Conservation (phyloP, 495 filamentous ascomycete genomes). For the Hypoxylon fuscum region DNA sequence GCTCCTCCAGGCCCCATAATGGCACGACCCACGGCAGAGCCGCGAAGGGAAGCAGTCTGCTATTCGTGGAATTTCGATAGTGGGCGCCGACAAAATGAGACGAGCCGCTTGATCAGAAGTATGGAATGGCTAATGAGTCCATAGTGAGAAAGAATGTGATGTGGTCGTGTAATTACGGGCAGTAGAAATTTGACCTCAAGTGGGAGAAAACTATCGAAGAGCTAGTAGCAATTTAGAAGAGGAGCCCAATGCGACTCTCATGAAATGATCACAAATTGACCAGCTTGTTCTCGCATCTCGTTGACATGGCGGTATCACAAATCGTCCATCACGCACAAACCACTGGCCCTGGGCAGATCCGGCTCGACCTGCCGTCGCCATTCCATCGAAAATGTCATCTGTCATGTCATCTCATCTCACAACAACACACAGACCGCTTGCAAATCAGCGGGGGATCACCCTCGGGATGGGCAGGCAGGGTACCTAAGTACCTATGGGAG, state of each 20-base stretch:
- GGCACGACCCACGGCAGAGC: slow-evolving; percentile 28
- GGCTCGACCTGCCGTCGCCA: slow-evolving; percentile 21
- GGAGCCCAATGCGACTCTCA: neutral
- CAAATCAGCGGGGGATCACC: slow-evolving; percentile 37
- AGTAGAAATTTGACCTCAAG: neutral
- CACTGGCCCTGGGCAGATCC: slow-evolving; percentile 8
- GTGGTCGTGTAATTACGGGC: neutral
- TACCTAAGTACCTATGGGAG: no score
- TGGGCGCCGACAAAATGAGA: slow-evolving; percentile 11
- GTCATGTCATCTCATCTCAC: no score
- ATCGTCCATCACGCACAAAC: slow-evolving; percentile 8
- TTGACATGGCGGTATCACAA: slow-evolving; percentile 9
- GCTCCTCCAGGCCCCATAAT: slow-evolving; percentile 14
- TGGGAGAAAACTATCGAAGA: no score
- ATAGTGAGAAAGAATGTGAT: neutral
- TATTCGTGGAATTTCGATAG: slow-evolving; percentile 14
- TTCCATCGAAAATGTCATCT: no score
- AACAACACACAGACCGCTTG: neutral
- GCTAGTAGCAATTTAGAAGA: no score
- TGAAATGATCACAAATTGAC: neutral
- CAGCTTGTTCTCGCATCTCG: neutral
- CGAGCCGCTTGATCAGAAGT: neutral
- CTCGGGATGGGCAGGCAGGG: slow-evolving; percentile 20
- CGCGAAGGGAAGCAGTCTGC: slow-evolving; percentile 18
- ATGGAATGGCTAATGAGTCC: no score